Conservation (phyloP, 768 basidiomycete species). For the Auriscalpium orientale region DNA sequence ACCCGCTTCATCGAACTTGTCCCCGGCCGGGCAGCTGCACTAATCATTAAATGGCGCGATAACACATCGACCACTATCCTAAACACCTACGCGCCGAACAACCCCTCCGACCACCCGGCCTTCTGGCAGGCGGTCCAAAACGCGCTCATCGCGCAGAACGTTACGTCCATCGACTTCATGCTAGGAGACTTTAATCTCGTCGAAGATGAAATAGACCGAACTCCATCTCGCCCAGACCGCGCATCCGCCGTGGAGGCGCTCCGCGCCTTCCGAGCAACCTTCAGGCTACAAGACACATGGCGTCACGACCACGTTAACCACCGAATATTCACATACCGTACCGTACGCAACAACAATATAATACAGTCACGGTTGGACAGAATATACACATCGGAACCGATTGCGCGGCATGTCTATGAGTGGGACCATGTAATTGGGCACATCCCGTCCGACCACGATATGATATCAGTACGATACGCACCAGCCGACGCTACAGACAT, state of each 20-base stretch:
- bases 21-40: constrained; percentile 8
- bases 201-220: constrained; percentile 30
- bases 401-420: not conserved
- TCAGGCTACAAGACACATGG: constrained; percentile 1
- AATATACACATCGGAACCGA: not conserved
- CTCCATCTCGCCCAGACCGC: constrained; percentile 23
- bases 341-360: not conserved
- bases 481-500: not conserved
- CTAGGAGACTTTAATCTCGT: constrained; percentile 37
- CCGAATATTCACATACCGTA: not conserved
- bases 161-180: constrained; percentile 24
- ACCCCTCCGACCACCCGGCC: not conserved
- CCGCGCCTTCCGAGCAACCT: not conserved
- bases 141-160: not conserved
- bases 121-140: constrained; percentile 11
- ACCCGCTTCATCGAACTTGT: not conserved
- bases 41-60: constrained; percentile 14
- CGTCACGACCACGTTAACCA: not conserved
- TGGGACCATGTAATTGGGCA: not conserved
- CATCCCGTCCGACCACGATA: not conserved
- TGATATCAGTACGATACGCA: not conserved
- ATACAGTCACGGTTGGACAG: not conserved
- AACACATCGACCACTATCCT: constrained; percentile 2
- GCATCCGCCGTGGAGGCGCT: not conserved
- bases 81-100: constrained; percentile 19